A percentile compares a stretch with the other conserved stretches of the same genome.
Evolutionary conservation across 139 green algal genomes (phyloP).

Genomic region (Pleodorina starrii): DNA sequence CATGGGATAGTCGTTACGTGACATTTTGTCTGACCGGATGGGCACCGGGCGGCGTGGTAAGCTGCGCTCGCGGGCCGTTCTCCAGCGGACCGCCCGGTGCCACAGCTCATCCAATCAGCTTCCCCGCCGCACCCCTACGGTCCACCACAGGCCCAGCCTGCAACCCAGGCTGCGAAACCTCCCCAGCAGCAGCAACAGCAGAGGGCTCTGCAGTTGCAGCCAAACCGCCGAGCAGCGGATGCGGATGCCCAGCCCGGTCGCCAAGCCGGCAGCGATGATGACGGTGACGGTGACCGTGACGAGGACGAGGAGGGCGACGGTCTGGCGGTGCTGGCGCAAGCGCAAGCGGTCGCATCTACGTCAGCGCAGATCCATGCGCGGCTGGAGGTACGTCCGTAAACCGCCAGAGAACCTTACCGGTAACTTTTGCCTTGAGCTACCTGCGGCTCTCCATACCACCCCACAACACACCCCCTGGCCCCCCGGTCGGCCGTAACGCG

Average conservation of each 20-base stretch:
- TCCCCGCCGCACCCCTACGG: too few species aligned
- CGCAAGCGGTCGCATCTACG: slow-evolving; percentile 21
- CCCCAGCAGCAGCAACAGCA: not conserved
- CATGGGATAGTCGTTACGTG: slow-evolving; percentile 46
- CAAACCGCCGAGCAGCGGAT: not conserved
- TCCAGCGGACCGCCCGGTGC: too few species aligned
- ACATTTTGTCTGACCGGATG: slow-evolving; percentile 41
- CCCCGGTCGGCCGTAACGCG: too few species aligned
- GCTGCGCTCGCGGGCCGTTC: too few species aligned
- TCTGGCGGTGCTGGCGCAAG: slow-evolving; percentile 1
- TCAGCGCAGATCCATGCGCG: slow-evolving; percentile 48
- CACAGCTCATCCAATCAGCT: too few species aligned
- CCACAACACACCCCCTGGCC: too few species aligned
- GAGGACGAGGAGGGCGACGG: not conserved
- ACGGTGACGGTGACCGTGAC: too few species aligned
- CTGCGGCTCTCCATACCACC: too few species aligned
- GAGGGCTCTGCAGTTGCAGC: slow-evolving; percentile 17
- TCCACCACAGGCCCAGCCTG: not conserved
- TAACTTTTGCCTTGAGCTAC: too few species aligned
- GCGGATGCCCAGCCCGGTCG: not conserved
- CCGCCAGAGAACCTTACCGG: too few species aligned
- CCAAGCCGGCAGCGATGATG: not conserved
- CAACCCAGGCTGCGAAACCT: not conserved
- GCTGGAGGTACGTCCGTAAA: slow-evolving; percentile 52
- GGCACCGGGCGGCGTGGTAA: not conserved